Base-by-base conservation (phyloP, 176 grass and related monocot genomes). In the Urochloa ruziziensis region DNA sequence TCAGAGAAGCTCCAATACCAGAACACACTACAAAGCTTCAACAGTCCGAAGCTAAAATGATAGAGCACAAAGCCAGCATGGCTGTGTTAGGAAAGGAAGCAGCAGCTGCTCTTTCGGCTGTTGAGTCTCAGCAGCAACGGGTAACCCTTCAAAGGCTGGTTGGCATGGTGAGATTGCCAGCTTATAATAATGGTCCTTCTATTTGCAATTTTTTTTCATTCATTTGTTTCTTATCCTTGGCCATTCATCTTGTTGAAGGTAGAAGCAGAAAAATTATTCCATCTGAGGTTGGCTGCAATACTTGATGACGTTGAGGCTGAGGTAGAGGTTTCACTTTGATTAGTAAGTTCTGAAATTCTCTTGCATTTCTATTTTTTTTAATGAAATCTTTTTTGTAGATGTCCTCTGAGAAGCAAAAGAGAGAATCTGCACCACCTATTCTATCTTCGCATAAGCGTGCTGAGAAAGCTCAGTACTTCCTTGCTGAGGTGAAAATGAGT, bases 221-320 rank as follows among this genome's bases (percentile, higher is more conserved):
- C 43, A 34, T 9, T 82, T 67, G 61, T 60, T 82, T 81, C 51
- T 91, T 84, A 59, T 84, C 27, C 23, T 70, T 87, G 51, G 67
- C 70, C 28, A 70, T 74, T 67, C 18, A 4, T 80, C 44, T 80
- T 67, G 48, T 87, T 94, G 91, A 90, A 99, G 96, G 93, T 94
- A 83, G 96, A 94, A 88, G 90, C 96, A 94, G 96, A 99, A 82
- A 99, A 99, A 53, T 92, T 92, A 17, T 94, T 96, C 24, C 86
- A 94, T 89, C 81, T 99, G 88, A 99, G 96, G 62, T 72, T 99
- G 63, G 93, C 96, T 83, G 89, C 93, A 77, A 86, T 99, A 87
- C 89, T 99, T 66, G 96, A 99, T 92, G 96, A 96, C 51, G 89
- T 92, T 69, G 96, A 99, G 89, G 96, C 96, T 51, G 96, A 99